These are phyloP conservation scores for Grosmannia clavigera DNA, from an alignment of 2,329 filamentous ascomycete genomes.

Conservation along the genomic window DNA sequence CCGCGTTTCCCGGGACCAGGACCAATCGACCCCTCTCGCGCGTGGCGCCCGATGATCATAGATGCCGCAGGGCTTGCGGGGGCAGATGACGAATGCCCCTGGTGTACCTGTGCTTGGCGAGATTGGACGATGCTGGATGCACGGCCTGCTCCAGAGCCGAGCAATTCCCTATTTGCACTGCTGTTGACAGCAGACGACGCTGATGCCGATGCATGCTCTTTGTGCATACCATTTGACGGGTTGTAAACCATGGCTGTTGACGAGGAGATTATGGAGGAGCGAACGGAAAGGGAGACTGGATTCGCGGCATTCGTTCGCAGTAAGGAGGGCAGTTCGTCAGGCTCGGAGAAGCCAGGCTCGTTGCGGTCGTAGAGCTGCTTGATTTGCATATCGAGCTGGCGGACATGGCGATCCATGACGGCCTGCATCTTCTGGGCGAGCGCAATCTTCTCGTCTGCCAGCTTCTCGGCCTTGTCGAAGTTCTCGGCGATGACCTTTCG, in stretches of 20 bases:
- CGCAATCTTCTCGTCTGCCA: constrained; percentile 64
- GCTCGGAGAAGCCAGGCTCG: constrained; percentile 49
- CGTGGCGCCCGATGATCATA: constrained; percentile 44
- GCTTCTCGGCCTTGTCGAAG: constrained; percentile 53
- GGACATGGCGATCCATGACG: constrained; percentile 50
- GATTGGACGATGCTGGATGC: constrained; percentile 30
- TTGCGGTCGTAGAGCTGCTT: constrained; percentile 48
- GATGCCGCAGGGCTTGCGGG: constrained; percentile 48
- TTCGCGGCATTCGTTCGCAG: constrained; percentile 46
- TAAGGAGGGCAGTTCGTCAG: constrained; percentile 50
- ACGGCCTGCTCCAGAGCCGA: constrained; percentile 17
- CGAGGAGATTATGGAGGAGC: constrained; percentile 15
- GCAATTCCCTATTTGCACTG: not conserved
- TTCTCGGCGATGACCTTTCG: constrained; percentile 54
- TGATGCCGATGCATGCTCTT: constrained; percentile 3
- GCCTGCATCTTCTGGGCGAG: constrained; percentile 52
- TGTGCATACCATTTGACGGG: constrained; percentile 20
- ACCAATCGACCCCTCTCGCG: constrained; percentile 45
- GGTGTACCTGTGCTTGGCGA: constrained; percentile 35
- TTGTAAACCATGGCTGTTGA: constrained; percentile 21
- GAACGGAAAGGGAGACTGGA: constrained; percentile 26
- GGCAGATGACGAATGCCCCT: constrained; percentile 40
- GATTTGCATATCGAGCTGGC: constrained; percentile 49
- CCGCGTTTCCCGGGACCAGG: constrained; percentile 41
- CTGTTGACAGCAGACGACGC: constrained; percentile 11